Evolutionary conservation across 2,329 filamentous ascomycete genomes (phyloP), one percentile per base, ranked within the genome.

Genomic region (Stachybotrys chlorohalonatus): DNA sequence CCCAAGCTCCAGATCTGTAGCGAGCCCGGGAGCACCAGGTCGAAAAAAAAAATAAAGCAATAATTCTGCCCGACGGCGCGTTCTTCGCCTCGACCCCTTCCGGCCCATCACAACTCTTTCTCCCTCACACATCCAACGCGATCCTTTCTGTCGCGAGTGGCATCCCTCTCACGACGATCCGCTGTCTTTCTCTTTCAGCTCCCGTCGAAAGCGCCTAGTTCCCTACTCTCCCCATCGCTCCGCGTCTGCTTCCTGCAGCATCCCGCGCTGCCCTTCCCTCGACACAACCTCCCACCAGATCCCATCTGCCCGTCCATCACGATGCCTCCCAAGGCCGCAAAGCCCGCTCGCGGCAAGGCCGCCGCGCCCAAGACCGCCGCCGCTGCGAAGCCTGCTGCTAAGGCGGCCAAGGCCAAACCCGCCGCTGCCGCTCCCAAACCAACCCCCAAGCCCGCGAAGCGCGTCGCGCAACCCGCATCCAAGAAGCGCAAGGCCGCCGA

Each of bases 401-500:
- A 68, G n/a, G 61, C 58, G 32, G 61, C 60, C 52, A 58, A 64
- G 52, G 52, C 63, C 31, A 61, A 60, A 53, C 11, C 60, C 7
- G 51, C 63, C 31, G 66, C 64, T 56, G 59, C 62, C 53, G 51
- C 55, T 32, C 55, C 56, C 30, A 58, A 61, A 54, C 61, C 64
- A 36, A 51, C 59, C 3, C 54, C 58, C 5, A 62, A 61, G 32
- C 32, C 63, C 24, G 53, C 60, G 11, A 63, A 65, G 52, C 60
- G 62, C 9, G 56, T 60, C 49, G 53, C 61, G 53, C 79, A 80
- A 69, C 56, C 63, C 45, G 60, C 59, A 30, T 56, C 62, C 39
- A 65, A 60, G 58, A 67, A 68, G 62, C 61, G 64, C 62, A 63
- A 59, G 56, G 54, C 61, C 11, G 60, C 61, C 42, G 59, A 60